Conservation (phyloP, 2,329 filamentous ascomycete species). For the Cephalotrichum gorgonifer region DNA sequence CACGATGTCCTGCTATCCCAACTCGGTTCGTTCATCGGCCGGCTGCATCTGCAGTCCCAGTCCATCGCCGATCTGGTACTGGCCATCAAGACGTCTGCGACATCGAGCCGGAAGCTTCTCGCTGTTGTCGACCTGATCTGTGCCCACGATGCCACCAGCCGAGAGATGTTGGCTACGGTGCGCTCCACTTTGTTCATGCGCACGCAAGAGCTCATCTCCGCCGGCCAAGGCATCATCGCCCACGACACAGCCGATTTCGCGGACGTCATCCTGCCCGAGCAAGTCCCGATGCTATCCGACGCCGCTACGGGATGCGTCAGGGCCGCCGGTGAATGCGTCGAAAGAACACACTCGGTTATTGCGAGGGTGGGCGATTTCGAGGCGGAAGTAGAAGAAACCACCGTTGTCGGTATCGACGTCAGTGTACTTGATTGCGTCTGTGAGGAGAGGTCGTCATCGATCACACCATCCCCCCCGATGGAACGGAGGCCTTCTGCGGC, state of each 20-base stretch:
- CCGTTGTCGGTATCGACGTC: conserved; percentile 44
- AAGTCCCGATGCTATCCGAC: conserved; percentile 63
- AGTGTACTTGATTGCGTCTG: conserved; percentile 33
- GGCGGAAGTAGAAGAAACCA: conserved; percentile 55
- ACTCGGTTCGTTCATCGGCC: conserved; percentile 85
- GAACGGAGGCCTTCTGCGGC: conserved; percentile 24
- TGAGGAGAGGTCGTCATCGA: conserved; percentile 15
- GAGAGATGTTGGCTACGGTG: conserved; percentile 55
- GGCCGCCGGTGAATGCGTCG: conserved; percentile 82
- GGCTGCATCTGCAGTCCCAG: conserved; percentile 82
- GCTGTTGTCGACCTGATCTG: conserved; percentile 74
- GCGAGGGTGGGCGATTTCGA: conserved; percentile 89
- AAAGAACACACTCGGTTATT: conserved; percentile 74
- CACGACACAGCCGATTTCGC: conserved; percentile 60
- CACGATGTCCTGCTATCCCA: conserved; percentile 87
- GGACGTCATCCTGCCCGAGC: conserved; percentile 69
- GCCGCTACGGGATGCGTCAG: conserved; percentile 83
- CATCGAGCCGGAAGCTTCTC: conserved; percentile 70
- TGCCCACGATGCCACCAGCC: conserved; percentile 61
- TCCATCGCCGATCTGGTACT: conserved; percentile 73
- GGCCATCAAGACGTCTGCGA: conserved; percentile 74
- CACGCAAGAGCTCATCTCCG: conserved; percentile 69
- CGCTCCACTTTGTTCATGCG: conserved; percentile 69
- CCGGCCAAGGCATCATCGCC: conserved; percentile 69
- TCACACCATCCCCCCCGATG: conserved; percentile 20